A percentile compares a stretch with the other conserved stretches of the same genome.
These are phyloP conservation scores for Bacidia gigantensis DNA, from an alignment of 495 filamentous ascomycete genomes.

Conservation along the genomic window DNA sequence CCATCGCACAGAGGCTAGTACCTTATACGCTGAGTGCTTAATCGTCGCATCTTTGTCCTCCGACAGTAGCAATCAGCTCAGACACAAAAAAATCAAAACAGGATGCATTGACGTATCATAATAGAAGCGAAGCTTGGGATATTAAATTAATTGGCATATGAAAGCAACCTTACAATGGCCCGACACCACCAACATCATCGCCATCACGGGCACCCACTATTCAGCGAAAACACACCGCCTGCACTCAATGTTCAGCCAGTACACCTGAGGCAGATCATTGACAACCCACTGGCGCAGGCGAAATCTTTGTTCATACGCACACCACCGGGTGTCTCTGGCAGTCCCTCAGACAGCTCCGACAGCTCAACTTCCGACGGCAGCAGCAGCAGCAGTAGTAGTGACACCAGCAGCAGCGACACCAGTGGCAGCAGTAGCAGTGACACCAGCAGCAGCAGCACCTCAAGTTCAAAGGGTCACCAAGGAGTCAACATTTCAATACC, in stretches of 20 bases:
- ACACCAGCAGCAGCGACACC: constrained; percentile 11
- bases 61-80: not conserved
- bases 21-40: too few relatives aligned
- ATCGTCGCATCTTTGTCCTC: not conserved
- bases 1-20: too few relatives aligned
- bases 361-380: not conserved
- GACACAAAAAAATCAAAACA: too few relatives aligned
- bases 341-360: not conserved
- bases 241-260: not conserved
- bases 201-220: constrained; percentile 4
- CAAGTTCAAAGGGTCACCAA: constrained; percentile 34
- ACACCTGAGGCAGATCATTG: not conserved
- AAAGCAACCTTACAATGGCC: constrained; percentile 5
- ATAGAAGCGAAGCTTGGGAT: too few relatives aligned
- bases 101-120: too few relatives aligned
- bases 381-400: not conserved
- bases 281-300: not conserved
- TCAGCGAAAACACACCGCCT: not conserved
- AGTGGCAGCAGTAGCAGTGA: constrained; percentile 12
- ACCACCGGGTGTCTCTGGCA: not conserved
- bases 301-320: not conserved
- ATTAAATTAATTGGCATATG: too few relatives aligned
- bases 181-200: constrained; percentile 8
- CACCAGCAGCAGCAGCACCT: constrained; percentile 19
- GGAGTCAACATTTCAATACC: constrained; percentile 50